These are phyloP conservation scores for Pythium oligandrum DNA, from an alignment of 352 stramenopile species.

Conservation along the genomic window DNA sequence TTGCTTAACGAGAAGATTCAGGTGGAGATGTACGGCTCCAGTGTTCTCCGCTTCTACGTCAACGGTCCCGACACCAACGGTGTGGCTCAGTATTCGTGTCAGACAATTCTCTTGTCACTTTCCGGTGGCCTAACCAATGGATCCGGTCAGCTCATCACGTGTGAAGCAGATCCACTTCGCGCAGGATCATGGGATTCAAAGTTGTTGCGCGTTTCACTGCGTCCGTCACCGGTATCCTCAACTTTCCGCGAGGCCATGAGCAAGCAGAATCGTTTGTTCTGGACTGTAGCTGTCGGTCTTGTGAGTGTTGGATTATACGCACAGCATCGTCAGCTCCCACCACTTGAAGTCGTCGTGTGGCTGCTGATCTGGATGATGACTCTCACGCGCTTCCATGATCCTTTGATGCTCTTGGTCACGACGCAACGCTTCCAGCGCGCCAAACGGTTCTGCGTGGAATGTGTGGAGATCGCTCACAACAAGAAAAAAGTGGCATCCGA, in stretches of 20 bases:
- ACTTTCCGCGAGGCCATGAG: constrained; percentile 5
- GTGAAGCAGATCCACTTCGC: constrained; percentile 40
- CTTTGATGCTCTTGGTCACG: constrained; percentile 43
- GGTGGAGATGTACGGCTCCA: constrained; percentile 70
- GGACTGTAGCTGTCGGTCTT: constrained; percentile 33
- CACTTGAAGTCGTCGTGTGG: constrained; percentile 48
- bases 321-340: constrained; percentile 35
- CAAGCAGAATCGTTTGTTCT: constrained; percentile 35
- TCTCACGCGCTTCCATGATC: constrained; percentile 48
- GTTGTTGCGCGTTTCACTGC: constrained; percentile 41
- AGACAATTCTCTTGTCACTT: constrained; percentile 25
- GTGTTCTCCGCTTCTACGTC: constrained; percentile 68
- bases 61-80: constrained; percentile 55
- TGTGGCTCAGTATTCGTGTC: constrained; percentile 46
- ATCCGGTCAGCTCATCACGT: constrained; percentile 16
- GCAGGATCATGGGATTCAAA: constrained; percentile 7
- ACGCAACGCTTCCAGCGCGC: constrained; percentile 41
- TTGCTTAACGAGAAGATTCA: constrained; percentile 38
- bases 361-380: constrained; percentile 45
- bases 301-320: constrained; percentile 23
- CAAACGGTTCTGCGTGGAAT: constrained; percentile 31
- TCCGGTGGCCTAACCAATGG: constrained; percentile 13
- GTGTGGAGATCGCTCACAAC: constrained; percentile 33
- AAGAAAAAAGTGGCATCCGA: constrained; percentile 28
- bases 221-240: constrained; percentile 1